Base-by-base conservation (phyloP, 1,139 yeast genomes). In the Blastobotrys proliferans region DNA sequence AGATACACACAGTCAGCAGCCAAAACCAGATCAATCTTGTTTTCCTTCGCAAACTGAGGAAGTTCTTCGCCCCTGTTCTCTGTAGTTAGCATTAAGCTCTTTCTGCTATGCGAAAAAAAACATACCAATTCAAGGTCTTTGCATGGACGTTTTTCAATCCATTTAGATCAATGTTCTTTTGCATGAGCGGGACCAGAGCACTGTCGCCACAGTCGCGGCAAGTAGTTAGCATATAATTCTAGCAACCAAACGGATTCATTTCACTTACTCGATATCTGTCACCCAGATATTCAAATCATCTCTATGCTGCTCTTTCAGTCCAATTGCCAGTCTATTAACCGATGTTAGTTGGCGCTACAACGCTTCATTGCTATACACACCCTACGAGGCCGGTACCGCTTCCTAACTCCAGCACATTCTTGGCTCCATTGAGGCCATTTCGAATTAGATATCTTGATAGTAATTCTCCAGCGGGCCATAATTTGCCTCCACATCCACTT, bases 1-100 rank as follows among this genome's bases (percentile, higher is more conserved):
- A 73, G 59, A 48, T 76, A 76, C 6, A 76, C 81, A 55, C 81
- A 75, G 55, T 76, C 81, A 0, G 81, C 81, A 3, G 80, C 81
- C 27, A 76, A 55, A 2, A 76, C 60, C 6, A 74, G 58, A 55
- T 75, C 79, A 2, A 69, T 64, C 3, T 50, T 52, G 17, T 61
- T 58, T 1, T 51, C 48, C 22, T 49, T 46, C 21, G 68, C 64
- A 40, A 59, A 63, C 2, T 51, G 63, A 2, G 74, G 73, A 22
- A 73, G 51, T 1, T 63, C 63, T 19, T 65, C 67, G 1, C 79
- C 79, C n/a, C n/a, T n/a, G n/a, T n/a, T 73, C 63, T 53, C n/a
- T 16, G n/a, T 13, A 18, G 13, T 21, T 10, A 17, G n/a, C 14
- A 16, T n/a, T 25, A 6, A 17, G 20, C 22, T 26, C 39, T 35